Evolutionary conservation across 352 stramenopile species (phyloP).

Genomic region (Globisporangium nunn): DNA sequence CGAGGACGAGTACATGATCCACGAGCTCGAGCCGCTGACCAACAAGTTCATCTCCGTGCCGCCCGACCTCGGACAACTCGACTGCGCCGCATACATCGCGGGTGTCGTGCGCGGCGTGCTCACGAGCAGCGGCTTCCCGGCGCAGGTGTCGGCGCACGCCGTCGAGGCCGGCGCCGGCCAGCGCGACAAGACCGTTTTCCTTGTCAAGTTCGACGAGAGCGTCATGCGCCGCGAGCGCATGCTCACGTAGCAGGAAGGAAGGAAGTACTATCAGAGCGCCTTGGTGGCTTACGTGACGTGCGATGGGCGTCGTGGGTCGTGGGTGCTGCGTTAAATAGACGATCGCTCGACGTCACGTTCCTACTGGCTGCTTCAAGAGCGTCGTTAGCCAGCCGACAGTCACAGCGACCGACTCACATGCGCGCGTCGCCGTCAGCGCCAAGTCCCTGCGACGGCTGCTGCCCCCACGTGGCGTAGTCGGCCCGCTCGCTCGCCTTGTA

Average conservation of each 20-base stretch:
- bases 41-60: conserved; percentile 97
- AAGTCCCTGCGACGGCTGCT: conserved; percentile 10
- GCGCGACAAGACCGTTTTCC: conserved; percentile 79
- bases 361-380: background rate
- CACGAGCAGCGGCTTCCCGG: conserved; percentile 76
- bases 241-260: conserved; percentile 28
- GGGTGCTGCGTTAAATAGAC: conserved; percentile 20
- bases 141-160: conserved; percentile 67
- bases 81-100: conserved; percentile 95
- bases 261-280: too few relatives aligned
- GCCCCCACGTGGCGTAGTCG: conserved; percentile 76
- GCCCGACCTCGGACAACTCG: conserved; percentile 92
- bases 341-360: background rate
- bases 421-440: conserved; percentile 34
- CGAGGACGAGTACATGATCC: conserved; percentile 98
- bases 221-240: conserved; percentile 73
- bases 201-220: conserved; percentile 82
- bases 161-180: conserved; percentile 53
- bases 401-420: conserved; percentile 19
- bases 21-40: conserved; percentile 90
- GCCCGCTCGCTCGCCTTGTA: conserved; percentile 78
- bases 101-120: conserved; percentile 91
- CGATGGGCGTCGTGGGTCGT: background rate
- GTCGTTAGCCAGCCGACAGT: too few relatives aligned
- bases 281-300: background rate